These are phyloP conservation scores for Phytophthora pluvialis DNA, from an alignment of 352 stramenopile genomes.

Conservation along the genomic window DNA sequence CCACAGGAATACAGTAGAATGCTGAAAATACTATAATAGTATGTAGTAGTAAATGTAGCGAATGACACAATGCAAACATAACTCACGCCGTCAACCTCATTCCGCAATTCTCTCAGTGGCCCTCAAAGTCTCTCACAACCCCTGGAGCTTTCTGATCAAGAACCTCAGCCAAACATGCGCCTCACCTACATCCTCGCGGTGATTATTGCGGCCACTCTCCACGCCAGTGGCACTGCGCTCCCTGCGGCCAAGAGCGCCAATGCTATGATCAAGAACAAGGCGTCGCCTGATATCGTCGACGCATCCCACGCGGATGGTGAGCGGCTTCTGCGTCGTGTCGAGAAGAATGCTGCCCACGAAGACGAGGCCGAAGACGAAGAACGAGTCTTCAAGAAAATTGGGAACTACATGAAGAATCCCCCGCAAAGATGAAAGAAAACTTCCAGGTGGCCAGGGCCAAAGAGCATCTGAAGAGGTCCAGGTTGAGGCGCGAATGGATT, in stretches of 20 bases:
- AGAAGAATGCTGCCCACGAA: not conserved
- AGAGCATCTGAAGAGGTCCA: not conserved
- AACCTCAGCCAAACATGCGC: not conserved
- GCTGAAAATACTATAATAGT: no score
- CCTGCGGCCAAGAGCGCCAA: not conserved
- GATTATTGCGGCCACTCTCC: not conserved
- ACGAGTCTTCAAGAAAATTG: not conserved
- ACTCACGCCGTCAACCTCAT: no score
- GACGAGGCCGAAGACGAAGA: not conserved
- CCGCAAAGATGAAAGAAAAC: not conserved
- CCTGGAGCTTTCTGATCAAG: not conserved
- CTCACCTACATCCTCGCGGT: not conserved
- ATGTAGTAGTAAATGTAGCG: no score
- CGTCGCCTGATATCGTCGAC: not conserved
- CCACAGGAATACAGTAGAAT: no score
- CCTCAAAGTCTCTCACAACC: not conserved
- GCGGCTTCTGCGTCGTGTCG: not conserved
- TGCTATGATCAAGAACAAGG: not conserved
- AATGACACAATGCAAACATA: no score
- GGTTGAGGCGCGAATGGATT: not conserved
- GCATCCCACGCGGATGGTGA: not conserved
- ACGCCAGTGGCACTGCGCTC: slow-evolving; percentile 2
- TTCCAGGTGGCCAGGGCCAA: not conserved
- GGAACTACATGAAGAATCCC: not conserved
- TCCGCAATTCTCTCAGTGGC: not conserved